A percentile compares a stretch with the other conserved stretches of the same genome.
Evolutionary conservation across 768 basidiomycete genomes (phyloP).

Genomic region (Leccinum subgranulosum): DNA sequence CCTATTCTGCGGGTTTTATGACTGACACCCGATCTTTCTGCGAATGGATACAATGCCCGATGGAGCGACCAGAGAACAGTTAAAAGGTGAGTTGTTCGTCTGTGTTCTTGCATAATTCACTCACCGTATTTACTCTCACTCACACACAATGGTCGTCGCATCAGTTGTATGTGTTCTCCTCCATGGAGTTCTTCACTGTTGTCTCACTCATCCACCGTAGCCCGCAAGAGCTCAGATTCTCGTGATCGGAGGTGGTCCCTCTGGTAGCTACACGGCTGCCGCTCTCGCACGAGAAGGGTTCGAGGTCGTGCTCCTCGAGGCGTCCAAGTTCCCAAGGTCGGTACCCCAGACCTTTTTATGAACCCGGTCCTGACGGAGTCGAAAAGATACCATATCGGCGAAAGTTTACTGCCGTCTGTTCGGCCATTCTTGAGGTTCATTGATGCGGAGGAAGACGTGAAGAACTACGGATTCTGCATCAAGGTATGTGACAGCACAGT

Average conservation of each 20-base stretch:
- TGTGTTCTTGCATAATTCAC: background rate
- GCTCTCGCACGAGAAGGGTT: constrained; percentile 13
- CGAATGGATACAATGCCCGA: background rate
- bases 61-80: background rate
- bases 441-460: constrained; percentile 5
- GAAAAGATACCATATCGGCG: constrained; percentile 16
- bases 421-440: constrained; percentile 9
- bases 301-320: constrained; percentile 7
- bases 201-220: background rate
- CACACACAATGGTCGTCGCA: background rate
- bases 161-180: background rate
- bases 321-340: constrained; percentile 10
- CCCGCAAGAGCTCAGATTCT: constrained; percentile 6
- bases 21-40: background rate
- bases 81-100: background rate
- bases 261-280: constrained; percentile 9
- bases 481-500: constrained; percentile 1
- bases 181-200: no score
- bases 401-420: constrained; percentile 9
- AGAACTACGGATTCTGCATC: constrained; percentile 5
- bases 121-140: background rate
- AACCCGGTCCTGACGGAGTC: background rate
- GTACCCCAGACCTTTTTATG: background rate
- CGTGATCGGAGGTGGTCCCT: constrained; percentile 12
- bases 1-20: background rate